A percentile compares a stretch with the other conserved stretches of the same genome.
Conservation (phyloP, 179 eudicot genomes). For the Gypsophila paniculata region DNA sequence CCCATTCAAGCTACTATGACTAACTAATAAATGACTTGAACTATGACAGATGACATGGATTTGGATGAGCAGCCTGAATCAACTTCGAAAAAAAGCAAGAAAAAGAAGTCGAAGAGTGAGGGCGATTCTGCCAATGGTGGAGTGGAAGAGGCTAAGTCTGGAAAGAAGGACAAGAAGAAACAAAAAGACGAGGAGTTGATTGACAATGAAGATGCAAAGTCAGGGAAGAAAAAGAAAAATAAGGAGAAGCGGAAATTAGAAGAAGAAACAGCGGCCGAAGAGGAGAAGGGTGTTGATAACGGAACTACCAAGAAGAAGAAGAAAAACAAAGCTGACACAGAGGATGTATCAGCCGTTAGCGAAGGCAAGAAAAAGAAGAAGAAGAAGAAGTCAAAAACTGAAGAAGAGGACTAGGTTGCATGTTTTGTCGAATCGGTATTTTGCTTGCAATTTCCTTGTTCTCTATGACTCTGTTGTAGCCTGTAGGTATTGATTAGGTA, state of each 20-base stretch:
- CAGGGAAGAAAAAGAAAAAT: slow-evolving; percentile 68
- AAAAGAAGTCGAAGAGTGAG: slow-evolving; percentile 50
- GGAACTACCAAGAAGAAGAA: slow-evolving; percentile 53
- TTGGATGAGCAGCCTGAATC: slow-evolving; percentile 36
- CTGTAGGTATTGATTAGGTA: background rate
- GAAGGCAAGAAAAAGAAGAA: slow-evolving; percentile 37
- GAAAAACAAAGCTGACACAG: slow-evolving; percentile 35
- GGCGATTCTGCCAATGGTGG: slow-evolving; percentile 42
- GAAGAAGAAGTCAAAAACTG: slow-evolving; percentile 12
- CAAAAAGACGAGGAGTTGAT: slow-evolving; percentile 28
- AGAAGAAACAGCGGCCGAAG: slow-evolving; percentile 28
- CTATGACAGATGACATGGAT: slow-evolving; percentile 40
- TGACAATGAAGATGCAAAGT: slow-evolving; percentile 38
- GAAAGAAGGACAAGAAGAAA: slow-evolving; percentile 59
- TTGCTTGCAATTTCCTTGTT: slow-evolving; percentile 2
- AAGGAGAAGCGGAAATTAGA: slow-evolving; percentile 61
- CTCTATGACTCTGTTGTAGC: slow-evolving; percentile 8
- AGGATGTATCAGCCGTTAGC: slow-evolving; percentile 26
- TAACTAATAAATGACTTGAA: background rate
- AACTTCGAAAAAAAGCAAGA: slow-evolving; percentile 61
- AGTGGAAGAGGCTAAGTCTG: slow-evolving; percentile 46
- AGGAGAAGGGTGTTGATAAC: slow-evolving; percentile 29
- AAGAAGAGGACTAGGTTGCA: too few relatives aligned
- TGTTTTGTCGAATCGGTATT: background rate
- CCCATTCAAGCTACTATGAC: too few relatives aligned